Base-by-base conservation (phyloP, 2,329 filamentous ascomycete species). In the Chaetomiaceae sp. region DNA sequence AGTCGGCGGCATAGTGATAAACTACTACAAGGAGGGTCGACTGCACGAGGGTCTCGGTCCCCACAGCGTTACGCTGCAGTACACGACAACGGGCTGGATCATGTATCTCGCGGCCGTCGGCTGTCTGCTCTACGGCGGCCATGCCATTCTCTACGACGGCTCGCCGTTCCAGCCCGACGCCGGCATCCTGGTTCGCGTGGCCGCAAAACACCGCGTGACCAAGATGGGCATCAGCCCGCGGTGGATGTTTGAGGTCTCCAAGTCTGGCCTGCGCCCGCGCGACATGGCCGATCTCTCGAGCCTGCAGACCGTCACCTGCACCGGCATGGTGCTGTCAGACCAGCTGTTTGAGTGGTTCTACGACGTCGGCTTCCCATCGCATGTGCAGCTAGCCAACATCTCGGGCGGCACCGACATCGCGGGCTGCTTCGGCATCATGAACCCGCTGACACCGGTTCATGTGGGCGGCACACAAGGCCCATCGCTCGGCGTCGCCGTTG, bases 271-370 rank as follows among this genome's bases (percentile, higher is more conserved):
- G 34, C 66, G 68, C 0, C 87, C 87, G 0, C 73, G 76, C 10
- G 68, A 81, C 1, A 66, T 82, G 8, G 73, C 76, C 1, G 77
- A 91, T 56, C 65, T 94, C 26, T 78, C 75, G 7, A 65, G 63
- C 6, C 68, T 94, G 20, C 68, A 69, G 22, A 63, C 71, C 3
- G 84, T 91, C 24, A 80, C 74, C 1, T 83, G 78, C 42, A 94
- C 88, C 0, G 88, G 88, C 3, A 91, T 91, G 86, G 86, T 93
- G 0, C 72, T 93, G 3, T 79, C 84, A 0, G 80, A 89, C 39
- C 77, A 83, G 32, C 69, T 88, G 27, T 91, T 89, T 59, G 81
- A 88, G 60, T 94, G 88, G 87, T 71, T 86, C 72, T 68, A 90
- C 60, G 83, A 88, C 54, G 67, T 71, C 7, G 86, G 73, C 0